phyloP scores from a whole-genome alignment of 495 filamentous ascomycete genomes.

The Neurospora sp. region DNA sequence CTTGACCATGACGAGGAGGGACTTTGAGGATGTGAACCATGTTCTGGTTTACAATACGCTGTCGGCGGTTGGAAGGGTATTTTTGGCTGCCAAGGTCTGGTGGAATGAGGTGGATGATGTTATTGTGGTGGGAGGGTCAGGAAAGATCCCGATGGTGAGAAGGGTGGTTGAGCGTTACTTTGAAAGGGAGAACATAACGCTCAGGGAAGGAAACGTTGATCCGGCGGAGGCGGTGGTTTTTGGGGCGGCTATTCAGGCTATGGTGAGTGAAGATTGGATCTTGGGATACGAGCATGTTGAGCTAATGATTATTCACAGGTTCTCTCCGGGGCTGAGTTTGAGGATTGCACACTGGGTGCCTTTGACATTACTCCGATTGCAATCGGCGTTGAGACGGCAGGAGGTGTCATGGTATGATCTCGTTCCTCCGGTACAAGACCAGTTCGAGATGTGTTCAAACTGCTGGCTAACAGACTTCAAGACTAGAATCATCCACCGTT shows the following conservation, averaged over 20 bases:
- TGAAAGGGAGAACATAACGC: constrained; percentile 71
- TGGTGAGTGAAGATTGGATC: constrained; percentile 30
- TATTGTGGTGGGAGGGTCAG: constrained; percentile 79
- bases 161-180: constrained; percentile 88
- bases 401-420: constrained; percentile 60
- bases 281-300: not conserved
- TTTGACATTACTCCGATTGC: constrained; percentile 94
- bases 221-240: constrained; percentile 93
- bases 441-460: not conserved
- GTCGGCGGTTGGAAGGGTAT: constrained; percentile 86
- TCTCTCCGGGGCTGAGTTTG: constrained; percentile 61
- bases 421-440: not conserved
- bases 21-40: constrained; percentile 93
- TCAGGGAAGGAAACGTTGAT: constrained; percentile 53
- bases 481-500: constrained; percentile 83
- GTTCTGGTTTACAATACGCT: constrained; percentile 93
- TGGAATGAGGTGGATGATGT: constrained; percentile 73
- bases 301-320: constrained; percentile 19
- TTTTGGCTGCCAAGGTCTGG: constrained; percentile 65
- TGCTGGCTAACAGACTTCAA: not conserved
- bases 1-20: constrained; percentile 88
- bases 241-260: constrained; percentile 87
- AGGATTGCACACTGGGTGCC: constrained; percentile 55
- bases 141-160: constrained; percentile 89
- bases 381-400: constrained; percentile 91